These are phyloP conservation scores for Fraxinus dipetala DNA, from an alignment of 305 asterid genomes.

Conservation along the genomic window DNA sequence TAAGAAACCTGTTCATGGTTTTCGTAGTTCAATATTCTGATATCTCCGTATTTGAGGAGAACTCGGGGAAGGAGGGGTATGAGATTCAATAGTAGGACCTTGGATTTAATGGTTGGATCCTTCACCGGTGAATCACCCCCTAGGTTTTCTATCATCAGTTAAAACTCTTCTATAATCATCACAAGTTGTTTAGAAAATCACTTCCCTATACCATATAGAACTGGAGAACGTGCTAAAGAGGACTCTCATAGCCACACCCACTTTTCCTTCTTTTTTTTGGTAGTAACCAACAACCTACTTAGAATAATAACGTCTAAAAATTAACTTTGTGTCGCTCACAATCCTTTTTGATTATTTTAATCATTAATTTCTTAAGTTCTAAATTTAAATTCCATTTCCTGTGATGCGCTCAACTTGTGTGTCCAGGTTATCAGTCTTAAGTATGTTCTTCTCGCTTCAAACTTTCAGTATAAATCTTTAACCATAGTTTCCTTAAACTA, in stretches of 20 bases:
- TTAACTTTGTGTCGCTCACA: neutral
- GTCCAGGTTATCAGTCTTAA: neutral
- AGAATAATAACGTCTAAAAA: neutral
- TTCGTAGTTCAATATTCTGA: neutral
- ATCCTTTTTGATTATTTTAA: neutral
- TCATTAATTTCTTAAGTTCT: neutral
- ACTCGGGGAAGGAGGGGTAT: neutral
- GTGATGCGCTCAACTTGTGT: neutral
- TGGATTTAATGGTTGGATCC: neutral
- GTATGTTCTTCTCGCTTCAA: neutral
- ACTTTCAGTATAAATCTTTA: neutral
- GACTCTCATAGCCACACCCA: neutral
- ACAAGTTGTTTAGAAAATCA: neutral
- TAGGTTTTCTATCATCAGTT: neutral
- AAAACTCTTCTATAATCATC: neutral
- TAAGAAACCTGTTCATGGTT: neutral
- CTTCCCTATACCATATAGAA: neutral
- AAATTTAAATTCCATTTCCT: neutral
- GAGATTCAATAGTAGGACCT: neutral
- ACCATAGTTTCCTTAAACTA: neutral
- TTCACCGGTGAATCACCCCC: neutral
- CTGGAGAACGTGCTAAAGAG: neutral
- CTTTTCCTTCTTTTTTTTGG: neutral
- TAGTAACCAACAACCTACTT: neutral
- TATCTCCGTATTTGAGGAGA: neutral